Percentiles rank a stretch among this genome's conserved stretches.
Conservation (phyloP, 257 asterid species). For the Solanum peruvianum region DNA sequence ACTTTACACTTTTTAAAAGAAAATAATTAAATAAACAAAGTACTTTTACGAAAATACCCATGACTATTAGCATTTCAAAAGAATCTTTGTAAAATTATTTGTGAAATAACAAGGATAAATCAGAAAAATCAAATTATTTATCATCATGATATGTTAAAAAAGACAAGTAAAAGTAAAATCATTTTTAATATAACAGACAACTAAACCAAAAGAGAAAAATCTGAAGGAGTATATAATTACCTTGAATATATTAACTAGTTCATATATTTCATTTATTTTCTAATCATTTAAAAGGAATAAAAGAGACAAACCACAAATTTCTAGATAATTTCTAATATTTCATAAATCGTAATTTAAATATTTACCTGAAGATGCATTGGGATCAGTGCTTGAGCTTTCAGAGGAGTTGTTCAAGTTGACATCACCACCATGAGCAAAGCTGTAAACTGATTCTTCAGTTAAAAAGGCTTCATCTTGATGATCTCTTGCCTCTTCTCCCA, state of each 20-base stretch:
- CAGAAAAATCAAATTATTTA: background rate
- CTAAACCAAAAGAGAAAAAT: background rate
- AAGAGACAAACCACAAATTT: background rate
- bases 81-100: background rate
- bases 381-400: conserved; percentile 11
- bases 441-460: conserved; percentile 5
- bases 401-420: conserved; percentile 4
- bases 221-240: background rate
- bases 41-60: background rate
- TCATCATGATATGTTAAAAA: background rate
- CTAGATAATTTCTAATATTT: background rate
- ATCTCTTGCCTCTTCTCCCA: background rate
- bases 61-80: background rate
- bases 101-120: background rate
- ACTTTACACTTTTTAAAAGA: background rate
- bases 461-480: background rate
- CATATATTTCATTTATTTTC: background rate
- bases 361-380: background rate
- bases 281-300: background rate
- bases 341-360: background rate
- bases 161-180: background rate
- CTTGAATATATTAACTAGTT: background rate
- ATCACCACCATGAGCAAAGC: conserved; percentile 11
- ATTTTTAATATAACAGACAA: background rate
- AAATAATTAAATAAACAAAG: background rate